Evolutionary conservation across 208 protist species (phyloP).

Genomic region (Naegleria lovaniensis): DNA sequence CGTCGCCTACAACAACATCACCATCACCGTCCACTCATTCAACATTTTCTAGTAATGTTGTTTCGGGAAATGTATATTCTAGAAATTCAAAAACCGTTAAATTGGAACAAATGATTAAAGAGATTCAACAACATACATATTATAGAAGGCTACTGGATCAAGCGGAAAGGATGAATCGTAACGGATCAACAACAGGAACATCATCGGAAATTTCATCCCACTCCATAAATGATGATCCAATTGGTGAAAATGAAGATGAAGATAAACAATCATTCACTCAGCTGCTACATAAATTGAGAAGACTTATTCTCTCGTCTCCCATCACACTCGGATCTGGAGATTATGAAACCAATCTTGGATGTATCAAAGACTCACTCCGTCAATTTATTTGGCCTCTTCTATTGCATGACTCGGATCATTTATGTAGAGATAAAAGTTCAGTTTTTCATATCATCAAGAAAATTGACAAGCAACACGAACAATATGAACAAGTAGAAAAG

Average conservation of each 20-base stretch:
- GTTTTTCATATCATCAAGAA: not conserved
- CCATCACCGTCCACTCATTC: too few species aligned
- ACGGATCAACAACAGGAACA: too few species aligned
- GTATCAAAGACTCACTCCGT: not conserved
- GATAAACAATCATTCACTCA: not conserved
- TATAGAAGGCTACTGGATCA: not conserved
- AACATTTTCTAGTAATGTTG: too few species aligned
- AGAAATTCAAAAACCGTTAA: not conserved
- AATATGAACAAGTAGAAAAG: constrained; percentile 10
- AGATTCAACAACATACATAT: not conserved
- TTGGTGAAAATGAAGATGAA: not conserved
- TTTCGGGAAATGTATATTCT: too few species aligned
- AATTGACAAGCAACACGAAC: not conserved
- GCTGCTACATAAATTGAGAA: not conserved
- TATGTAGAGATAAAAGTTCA: not conserved
- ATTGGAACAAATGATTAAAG: not conserved
- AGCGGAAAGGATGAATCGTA: too few species aligned
- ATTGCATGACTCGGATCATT: not conserved
- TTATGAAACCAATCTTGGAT: not conserved
- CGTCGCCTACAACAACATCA: too few species aligned
- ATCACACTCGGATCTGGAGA: not conserved
- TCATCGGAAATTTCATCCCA: too few species aligned
- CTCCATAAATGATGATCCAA: not conserved
- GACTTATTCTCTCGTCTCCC: not conserved
- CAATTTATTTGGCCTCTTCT: not conserved